phyloP scores from a whole-genome alignment of 2,329 filamentous ascomycete species.

The Colletotrichum sp. region DNA sequence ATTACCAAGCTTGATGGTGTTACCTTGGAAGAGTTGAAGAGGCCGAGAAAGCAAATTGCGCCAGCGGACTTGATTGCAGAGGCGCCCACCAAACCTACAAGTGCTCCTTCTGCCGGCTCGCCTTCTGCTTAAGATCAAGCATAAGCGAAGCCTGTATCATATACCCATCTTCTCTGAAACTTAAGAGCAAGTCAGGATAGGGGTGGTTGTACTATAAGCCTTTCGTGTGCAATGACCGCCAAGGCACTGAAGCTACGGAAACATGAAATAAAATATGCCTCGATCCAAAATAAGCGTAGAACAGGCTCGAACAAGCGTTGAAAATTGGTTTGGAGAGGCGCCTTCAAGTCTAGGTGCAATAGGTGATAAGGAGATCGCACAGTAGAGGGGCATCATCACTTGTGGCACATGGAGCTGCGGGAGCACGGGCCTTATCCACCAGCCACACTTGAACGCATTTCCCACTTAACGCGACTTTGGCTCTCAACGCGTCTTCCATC shows the following conservation, averaged over 20 bases:
- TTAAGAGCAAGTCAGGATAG: neutral
- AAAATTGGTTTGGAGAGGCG: neutral
- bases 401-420: neutral
- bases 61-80: slow-evolving; percentile 42
- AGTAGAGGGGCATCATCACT: no score
- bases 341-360: neutral
- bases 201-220: slow-evolving; percentile 18
- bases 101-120: slow-evolving; percentile 36
- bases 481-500: slow-evolving; percentile 28
- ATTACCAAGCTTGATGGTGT: slow-evolving; percentile 89
- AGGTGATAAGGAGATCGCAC: neutral
- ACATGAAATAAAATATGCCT: neutral
- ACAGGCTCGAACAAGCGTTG: neutral
- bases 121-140: slow-evolving; percentile 30
- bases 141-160: slow-evolving; percentile 2
- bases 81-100: slow-evolving; percentile 35
- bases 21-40: slow-evolving; percentile 83
- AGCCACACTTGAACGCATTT: slow-evolving; percentile 15
- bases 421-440: slow-evolving; percentile 19
- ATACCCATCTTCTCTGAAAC: neutral
- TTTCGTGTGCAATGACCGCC: neutral
- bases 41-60: slow-evolving; percentile 72
- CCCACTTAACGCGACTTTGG: slow-evolving; percentile 41
- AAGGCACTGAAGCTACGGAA: neutral
- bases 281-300: neutral